Evolutionary conservation across 2,329 filamentous ascomycete genomes (phyloP).

Genomic region (Trichocomaceae sp.): DNA sequence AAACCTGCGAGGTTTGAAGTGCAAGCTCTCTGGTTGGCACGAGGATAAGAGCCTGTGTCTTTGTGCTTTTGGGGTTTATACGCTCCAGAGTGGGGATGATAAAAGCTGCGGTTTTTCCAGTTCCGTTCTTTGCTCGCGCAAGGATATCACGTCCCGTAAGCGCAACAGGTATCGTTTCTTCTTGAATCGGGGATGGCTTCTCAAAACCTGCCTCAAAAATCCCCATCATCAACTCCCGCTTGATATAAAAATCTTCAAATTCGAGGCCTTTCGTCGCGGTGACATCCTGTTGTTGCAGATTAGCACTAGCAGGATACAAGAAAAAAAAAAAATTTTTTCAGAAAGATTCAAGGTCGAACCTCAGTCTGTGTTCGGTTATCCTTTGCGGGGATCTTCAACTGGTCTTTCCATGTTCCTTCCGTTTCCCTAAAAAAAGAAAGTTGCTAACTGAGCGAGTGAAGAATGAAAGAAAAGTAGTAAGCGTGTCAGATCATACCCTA

Average conservation of each 20-base stretch:
- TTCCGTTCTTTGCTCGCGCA: conserved; percentile 95
- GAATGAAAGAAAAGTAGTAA: conserved; percentile 2
- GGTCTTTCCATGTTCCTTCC: conserved; percentile 40
- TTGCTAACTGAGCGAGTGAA: conserved; percentile 13
- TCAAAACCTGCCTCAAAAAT: conserved; percentile 99
- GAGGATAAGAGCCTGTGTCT: conserved; percentile 92
- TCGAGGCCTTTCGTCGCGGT: conserved; percentile 96
- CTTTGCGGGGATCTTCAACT: conserved; percentile 42
- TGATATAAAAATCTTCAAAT: conserved; percentile 94
- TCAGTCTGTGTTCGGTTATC: conserved; percentile 46
- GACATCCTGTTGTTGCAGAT: conserved; percentile 63
- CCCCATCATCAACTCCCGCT: conserved; percentile 93
- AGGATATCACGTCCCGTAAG: conserved; percentile 92
- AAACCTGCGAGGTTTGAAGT: conserved; percentile 97
- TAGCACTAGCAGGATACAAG: not conserved
- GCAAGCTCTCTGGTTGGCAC: conserved; percentile 96
- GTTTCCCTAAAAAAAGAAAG: conserved; percentile 28
- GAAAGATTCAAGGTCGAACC: conserved; percentile 24
- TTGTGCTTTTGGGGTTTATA: conserved; percentile 93
- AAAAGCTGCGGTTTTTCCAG: conserved; percentile 96
- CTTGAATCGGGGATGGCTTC: conserved; percentile 97
- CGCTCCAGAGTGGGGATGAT: conserved; percentile 92
- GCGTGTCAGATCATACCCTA: conserved; percentile 29
- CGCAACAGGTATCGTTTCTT: conserved; percentile 96
- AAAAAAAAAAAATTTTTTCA: too few relatives aligned